Evolutionary conservation across 345 rosid species (phyloP), one percentile per base, ranked within the genome.

Genomic region (Tarenaya hassleriana): DNA sequence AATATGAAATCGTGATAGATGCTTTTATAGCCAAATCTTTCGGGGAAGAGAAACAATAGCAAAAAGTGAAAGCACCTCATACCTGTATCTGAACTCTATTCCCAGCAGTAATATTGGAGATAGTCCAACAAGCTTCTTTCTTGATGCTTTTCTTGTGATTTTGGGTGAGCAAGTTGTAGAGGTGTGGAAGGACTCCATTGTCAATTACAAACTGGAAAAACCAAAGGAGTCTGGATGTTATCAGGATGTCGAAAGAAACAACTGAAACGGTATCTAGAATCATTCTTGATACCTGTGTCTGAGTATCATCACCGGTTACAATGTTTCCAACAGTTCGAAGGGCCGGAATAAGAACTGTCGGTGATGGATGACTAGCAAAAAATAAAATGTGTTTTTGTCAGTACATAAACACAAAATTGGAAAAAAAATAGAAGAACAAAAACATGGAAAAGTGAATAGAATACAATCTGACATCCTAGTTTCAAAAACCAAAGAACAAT

Each of bases 71-170:
- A 39, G 47, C 34, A 41, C 12, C 46, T 19, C 45, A 44, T 56
- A 69, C 73, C 46, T 69, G 74, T 53, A 69, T 64, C 70, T 69
- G 74, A 17, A 17, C 7, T 12, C 7, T 66, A 67, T 78, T 77
- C 44, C 96, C 96, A 73, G 96, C 94, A 12, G 94, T 82, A 41
- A 87, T 87, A 60, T 87, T 87, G 10, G 96, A 87, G 56, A 87
- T 78, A 34, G 94, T 84, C 96, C 96, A 87, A 52, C 96, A 87
- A 14, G 96, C 87, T 81, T 84, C 89, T 75, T 87, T 87, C 77
- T 77, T 84, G 60, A 87, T 81, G 68, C 90, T 87, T 75, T 82
- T 84, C 71, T 87, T 84, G 63, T 75, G 73, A 47, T 67, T 71
- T 37, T 70, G 76, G 2, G 69, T 71, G 66, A 87, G 50, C 34